Base-by-base conservation (phyloP, 2,329 filamentous ascomycete genomes). In the Furcasterigmium furcatum region DNA sequence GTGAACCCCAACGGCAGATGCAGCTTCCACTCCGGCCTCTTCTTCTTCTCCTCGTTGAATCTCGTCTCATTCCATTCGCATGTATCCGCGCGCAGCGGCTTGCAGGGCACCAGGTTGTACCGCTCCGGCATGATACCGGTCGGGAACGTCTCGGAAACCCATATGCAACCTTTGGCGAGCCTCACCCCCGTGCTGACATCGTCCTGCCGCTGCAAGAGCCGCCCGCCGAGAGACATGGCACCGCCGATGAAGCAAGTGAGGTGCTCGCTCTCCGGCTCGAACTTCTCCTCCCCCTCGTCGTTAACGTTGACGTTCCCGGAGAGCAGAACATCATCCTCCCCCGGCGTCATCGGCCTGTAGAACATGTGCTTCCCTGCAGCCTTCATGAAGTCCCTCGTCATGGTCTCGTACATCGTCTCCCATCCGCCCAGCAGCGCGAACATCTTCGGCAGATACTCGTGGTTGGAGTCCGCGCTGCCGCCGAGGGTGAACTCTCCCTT, bases 341-440 rank as follows among this genome's bases (percentile, higher is more conserved):
- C 66, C 0, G 80, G 79, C 18, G 82, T 77, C 80, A 94, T 86
- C 1, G 91, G 90, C 6, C 85, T 79, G 66, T 82, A 95, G 47
- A 95, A 79, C 9, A 95, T 73, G 62, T 87, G 77, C 52, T 89
- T 76, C 52, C 87, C 86, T 27, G 85, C 80, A 0, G 82, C 82
- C 6, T 85, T 78, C 24, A 85, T 78, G 5, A 82, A 77, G 46
- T 79, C 79, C 46, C 85, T 74, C 60, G 95, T 90, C 66, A 95
- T 78, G 19, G 76, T 77, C 49, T 76, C 72, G 63, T 95, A 95
- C 60, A 90, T 87, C 22, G 76, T 68, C 51, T 85, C 80, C 2
- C 83, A 73, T 0, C 87, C 87, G 9, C 83, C 84, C 0, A 90
- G 72, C 3, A 91, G 68, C 34, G 85, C 69, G 52, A 81, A 77